A percentile compares a stretch with the other conserved stretches of the same genome.
Conservation (phyloP, 2,329 filamentous ascomycete species). For the Cordyceps militaris region DNA sequence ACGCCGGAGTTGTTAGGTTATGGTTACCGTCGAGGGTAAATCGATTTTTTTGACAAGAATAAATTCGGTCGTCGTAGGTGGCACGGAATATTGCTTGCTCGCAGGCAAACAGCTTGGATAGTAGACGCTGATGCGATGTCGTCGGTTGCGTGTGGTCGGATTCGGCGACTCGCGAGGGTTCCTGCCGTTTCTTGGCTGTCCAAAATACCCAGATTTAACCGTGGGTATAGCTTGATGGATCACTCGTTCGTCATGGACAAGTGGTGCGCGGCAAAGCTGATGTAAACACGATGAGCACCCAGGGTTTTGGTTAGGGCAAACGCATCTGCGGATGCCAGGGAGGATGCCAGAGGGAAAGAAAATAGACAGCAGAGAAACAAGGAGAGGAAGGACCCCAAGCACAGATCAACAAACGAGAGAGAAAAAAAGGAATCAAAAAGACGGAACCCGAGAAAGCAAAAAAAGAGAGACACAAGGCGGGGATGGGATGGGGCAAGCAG, state of each 20-base stretch:
- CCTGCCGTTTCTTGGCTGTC: neutral
- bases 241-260: neutral
- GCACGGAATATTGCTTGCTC: no score
- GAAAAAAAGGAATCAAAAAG: neutral
- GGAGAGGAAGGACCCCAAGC: neutral
- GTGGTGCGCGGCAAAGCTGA: neutral
- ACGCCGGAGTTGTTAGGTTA: neutral
- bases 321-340: neutral
- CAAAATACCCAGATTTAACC: neutral
- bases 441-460: neutral
- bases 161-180: neutral
- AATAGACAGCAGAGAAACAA: neutral
- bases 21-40: neutral
- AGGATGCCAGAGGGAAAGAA: neutral
- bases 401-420: neutral
- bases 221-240: neutral
- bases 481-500: neutral
- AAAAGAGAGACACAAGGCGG: constrained; percentile 11
- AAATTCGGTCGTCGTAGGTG: neutral
- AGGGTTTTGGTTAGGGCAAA: neutral
- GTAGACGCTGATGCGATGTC: neutral
- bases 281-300: neutral
- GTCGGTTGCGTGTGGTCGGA: neutral
- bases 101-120: neutral
- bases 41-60: neutral